Evolutionary conservation across 2,329 filamentous ascomycete species (phyloP).

Genomic region (Elsinoe perseae): DNA sequence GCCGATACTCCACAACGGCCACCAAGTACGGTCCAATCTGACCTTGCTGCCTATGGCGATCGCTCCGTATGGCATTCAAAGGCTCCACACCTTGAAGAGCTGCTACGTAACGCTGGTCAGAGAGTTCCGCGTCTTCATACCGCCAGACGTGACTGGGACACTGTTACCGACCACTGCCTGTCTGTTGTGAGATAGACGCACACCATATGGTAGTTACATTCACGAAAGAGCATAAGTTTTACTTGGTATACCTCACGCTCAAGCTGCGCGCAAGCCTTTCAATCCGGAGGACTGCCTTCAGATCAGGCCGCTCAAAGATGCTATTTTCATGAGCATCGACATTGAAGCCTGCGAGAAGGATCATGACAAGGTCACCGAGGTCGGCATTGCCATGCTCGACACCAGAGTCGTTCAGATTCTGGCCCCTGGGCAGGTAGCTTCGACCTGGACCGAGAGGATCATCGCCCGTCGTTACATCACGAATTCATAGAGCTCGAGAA

Average conservation of each 20-base stretch:
- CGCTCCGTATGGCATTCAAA: too few species aligned
- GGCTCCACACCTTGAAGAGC: too few species aligned
- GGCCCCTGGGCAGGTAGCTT: conserved; percentile 53
- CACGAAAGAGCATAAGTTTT: not conserved
- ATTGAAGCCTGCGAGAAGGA: conserved; percentile 24
- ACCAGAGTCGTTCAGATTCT: conserved; percentile 50
- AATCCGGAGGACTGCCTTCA: not conserved
- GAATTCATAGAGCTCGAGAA: conserved; percentile 16
- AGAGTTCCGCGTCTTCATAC: not conserved
- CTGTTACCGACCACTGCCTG: too few species aligned
- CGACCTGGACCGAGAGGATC: conserved; percentile 61
- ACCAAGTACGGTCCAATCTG: too few species aligned
- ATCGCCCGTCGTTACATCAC: conserved; percentile 15
- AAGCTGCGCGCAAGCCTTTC: not conserved
- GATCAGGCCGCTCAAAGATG: conserved; percentile 15
- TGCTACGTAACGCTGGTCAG: too few species aligned
- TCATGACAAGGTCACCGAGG: conserved; percentile 25
- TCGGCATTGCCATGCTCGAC: conserved; percentile 48
- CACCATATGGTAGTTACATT: not conserved
- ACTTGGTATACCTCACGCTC: not conserved
- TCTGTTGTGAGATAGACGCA: not conserved
- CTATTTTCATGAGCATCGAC: conserved; percentile 26
- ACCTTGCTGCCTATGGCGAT: too few species aligned
- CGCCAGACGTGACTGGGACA: too few species aligned
- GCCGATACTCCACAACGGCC: too few species aligned